Base-by-base conservation (phyloP, 1,139 yeast species). In the Candida tetrigidarum region DNA sequence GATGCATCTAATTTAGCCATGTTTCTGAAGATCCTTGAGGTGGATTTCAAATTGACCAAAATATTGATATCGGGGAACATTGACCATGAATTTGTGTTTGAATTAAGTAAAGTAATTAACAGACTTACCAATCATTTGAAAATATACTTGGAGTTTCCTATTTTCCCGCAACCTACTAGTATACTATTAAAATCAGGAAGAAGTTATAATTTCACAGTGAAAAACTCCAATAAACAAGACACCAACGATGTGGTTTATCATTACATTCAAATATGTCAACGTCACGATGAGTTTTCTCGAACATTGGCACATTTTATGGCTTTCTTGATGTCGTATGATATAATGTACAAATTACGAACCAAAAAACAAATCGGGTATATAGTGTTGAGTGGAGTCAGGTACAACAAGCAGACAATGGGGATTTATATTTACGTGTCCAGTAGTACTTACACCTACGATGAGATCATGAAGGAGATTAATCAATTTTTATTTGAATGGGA, bases 211-310 rank as follows among this genome's bases (percentile, higher is more conserved):
- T 56, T 63, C 37, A 59, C 64, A 12, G 56, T 61, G 14, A 25
- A 41, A 1, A 65, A 53, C 30, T 26, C 68, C 0, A 67, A 73
- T 20, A 54, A 61, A 14, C 63, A 58, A 14, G 86, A 82, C 54
- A 76, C 76, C 3, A 73, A 77, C 32, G 79, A 74, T 50, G 65
- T 81, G 1, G 62, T 81, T 3, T 72, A 72, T 7, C 70, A 71
- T 51, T 84, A 77, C 53, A 59, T 83, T 27, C 87, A 84, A 58
- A 64, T 83, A 1, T 88, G 88, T 0, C 42, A 50, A 2, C 63
- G 84, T 44, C 57, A 60, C 2, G 70, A 74, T 51, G 32, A 46
- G 0, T 45, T 50, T 11, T 52, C 58, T 2, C 59, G 71, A 39
- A 59, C 79, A 0, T 47, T 81, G 43, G 71, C 83, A 0, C 66